Conservation (phyloP, 371 early-diverging fungal species). For the Umbelopsis sp. region DNA sequence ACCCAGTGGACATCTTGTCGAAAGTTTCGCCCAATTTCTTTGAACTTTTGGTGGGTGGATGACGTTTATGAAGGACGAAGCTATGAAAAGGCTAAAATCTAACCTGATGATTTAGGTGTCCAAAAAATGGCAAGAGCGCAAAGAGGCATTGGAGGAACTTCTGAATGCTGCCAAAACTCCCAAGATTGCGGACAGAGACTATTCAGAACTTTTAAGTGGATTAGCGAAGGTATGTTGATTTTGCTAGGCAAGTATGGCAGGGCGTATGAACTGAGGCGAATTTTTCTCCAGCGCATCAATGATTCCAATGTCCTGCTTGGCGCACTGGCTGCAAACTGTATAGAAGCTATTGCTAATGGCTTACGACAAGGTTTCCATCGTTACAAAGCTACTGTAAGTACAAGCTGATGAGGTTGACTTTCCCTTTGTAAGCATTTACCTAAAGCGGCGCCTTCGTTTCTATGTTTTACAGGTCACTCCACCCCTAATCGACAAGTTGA, state of each 20-base stretch:
- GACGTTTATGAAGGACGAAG: neutral
- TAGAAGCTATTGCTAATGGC: slow-evolving; percentile 86
- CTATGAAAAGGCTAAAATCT: neutral
- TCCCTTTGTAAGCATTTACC: neutral
- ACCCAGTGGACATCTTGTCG: slow-evolving; percentile 87
- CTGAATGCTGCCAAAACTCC: slow-evolving; percentile 71
- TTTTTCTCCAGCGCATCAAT: slow-evolving; percentile 59
- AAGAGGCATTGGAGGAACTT: slow-evolving; percentile 85
- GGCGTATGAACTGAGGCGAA: neutral
- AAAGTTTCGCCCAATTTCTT: slow-evolving; percentile 85
- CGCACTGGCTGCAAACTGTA: slow-evolving; percentile 76
- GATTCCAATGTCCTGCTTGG: slow-evolving; percentile 91
- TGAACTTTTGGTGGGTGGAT: slow-evolving; percentile 55
- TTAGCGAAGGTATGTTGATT: slow-evolving; percentile 71
- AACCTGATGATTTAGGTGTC: slow-evolving; percentile 54
- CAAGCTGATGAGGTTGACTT: neutral
- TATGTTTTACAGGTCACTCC: slow-evolving; percentile 38
- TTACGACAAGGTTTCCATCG: slow-evolving; percentile 78
- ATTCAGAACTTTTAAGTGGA: slow-evolving; percentile 78
- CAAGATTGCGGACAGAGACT: slow-evolving; percentile 78
- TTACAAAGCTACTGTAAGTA: slow-evolving; percentile 73
- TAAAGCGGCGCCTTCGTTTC: neutral
- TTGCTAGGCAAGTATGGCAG: neutral
- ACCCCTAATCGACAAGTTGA: slow-evolving; percentile 87
- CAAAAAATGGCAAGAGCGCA: slow-evolving; percentile 95